These are phyloP conservation scores for Elaeis oleifera DNA, from an alignment of 202 grass and related monocot genomes.

Conservation along the genomic window DNA sequence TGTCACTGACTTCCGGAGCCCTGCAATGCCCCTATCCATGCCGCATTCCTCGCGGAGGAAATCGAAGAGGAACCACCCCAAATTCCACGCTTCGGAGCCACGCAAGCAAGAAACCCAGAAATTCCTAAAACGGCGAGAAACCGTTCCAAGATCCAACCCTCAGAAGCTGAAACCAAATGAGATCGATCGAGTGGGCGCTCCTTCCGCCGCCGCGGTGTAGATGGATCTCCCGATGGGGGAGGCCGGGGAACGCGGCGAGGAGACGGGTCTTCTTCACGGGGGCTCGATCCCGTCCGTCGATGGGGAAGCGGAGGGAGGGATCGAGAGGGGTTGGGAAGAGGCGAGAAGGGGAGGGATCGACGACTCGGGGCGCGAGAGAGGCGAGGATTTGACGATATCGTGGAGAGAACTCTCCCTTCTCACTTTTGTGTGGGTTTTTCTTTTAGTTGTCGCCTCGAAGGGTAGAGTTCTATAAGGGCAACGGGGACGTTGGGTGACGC, in stretches of 20 bases:
- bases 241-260: neutral
- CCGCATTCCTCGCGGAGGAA: constrained; percentile 10
- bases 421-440: neutral
- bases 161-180: neutral
- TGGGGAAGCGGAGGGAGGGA: neutral
- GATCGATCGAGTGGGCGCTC: neutral
- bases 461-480: too few species aligned
- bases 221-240: neutral
- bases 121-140: too few species aligned
- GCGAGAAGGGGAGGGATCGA: neutral
- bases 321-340: neutral
- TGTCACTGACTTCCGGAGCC: neutral
- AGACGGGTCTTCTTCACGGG: neutral
- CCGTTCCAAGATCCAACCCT: too few species aligned
- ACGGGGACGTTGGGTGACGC: too few species aligned
- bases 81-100: neutral
- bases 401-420: neutral
- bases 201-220: neutral
- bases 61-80: neutral
- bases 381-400: constrained; percentile 4
- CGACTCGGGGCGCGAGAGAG: neutral
- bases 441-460: too few species aligned
- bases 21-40: constrained; percentile 2
- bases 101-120: neutral
- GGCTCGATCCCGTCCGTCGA: neutral